Conservation (phyloP, 2,329 filamentous ascomycete species). For the Aspergillus pseudoterreus region DNA sequence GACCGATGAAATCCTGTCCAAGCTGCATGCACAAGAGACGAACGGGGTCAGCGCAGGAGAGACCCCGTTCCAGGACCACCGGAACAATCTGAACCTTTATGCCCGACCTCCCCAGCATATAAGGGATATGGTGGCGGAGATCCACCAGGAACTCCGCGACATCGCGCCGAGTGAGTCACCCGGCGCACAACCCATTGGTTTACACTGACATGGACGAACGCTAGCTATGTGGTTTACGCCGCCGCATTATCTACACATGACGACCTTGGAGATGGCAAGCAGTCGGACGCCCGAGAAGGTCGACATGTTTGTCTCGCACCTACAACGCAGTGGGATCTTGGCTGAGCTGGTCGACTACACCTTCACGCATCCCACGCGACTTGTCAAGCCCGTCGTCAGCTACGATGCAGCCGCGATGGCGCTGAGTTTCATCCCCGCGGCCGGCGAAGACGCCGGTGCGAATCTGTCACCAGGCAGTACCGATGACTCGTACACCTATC, state of each 20-base stretch:
- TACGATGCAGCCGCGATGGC: slow-evolving; percentile 84
- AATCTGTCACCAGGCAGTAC: slow-evolving; percentile 33
- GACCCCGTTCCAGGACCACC: slow-evolving; percentile 67
- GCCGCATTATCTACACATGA: slow-evolving; percentile 73
- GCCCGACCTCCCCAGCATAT: slow-evolving; percentile 74
- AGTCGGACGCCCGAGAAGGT: slow-evolving; percentile 70
- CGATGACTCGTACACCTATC: slow-evolving; percentile 75
- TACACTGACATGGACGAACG: not conserved
- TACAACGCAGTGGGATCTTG: slow-evolving; percentile 52
- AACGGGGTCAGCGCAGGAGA: slow-evolving; percentile 51
- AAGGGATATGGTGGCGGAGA: slow-evolving; percentile 59
- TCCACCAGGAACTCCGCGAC: slow-evolving; percentile 64
- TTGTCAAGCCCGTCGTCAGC: slow-evolving; percentile 78
- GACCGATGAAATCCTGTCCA: slow-evolving; percentile 71
- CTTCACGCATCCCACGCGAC: slow-evolving; percentile 62
- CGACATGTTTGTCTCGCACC: slow-evolving; percentile 53
- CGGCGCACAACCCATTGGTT: not conserved
- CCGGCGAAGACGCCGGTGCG: slow-evolving; percentile 50
- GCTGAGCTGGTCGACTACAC: slow-evolving; percentile 64
- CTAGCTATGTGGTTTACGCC: slow-evolving; percentile 86
- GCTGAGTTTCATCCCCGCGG: slow-evolving; percentile 79
- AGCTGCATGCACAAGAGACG: slow-evolving; percentile 50
- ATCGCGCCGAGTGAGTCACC: slow-evolving; percentile 64
- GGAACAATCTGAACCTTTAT: slow-evolving; percentile 86
- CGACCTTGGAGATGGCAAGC: slow-evolving; percentile 78